These are phyloP conservation scores for Trichosporon ovoides DNA, from an alignment of 1,284 basidiomycete species.

Conservation along the genomic window DNA sequence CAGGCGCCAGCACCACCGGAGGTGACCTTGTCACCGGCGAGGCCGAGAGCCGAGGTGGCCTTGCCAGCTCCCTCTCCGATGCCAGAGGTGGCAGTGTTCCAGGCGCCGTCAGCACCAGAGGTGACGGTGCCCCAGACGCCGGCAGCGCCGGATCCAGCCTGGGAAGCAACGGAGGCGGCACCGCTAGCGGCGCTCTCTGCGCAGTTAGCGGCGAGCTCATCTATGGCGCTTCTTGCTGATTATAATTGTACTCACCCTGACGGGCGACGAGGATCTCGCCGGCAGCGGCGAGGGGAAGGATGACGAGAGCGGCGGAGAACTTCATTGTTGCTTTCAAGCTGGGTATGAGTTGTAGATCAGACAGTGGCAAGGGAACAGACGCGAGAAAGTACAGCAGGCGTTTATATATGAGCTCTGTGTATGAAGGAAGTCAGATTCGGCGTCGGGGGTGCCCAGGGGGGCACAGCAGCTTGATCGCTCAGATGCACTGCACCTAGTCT, in stretches of 20 bases:
- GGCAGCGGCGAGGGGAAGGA: slow-evolving; percentile 3
- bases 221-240: background rate
- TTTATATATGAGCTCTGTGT: too few relatives aligned
- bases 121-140: slow-evolving; percentile 3
- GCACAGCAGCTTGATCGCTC: too few relatives aligned
- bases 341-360: background rate
- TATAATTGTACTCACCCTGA: background rate
- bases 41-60: slow-evolving; percentile 11
- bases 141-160: slow-evolving; percentile 1
- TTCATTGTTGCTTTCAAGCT: background rate
- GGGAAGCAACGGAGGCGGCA: background rate
- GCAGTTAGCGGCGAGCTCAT: background rate
- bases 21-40: slow-evolving; percentile 13
- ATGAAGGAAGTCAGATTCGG: too few relatives aligned
- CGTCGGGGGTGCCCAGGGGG: too few relatives aligned
- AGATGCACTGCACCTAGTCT: too few relatives aligned
- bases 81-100: slow-evolving; percentile 13
- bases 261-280: background rate
- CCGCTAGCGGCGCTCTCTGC: background rate
- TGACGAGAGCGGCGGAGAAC: slow-evolving; percentile 1
- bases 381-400: background rate
- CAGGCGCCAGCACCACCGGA: slow-evolving; percentile 9
- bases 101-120: slow-evolving; percentile 9
- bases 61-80: slow-evolving; percentile 12
- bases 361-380: background rate